Evolutionary conservation across 495 filamentous ascomycete genomes (phyloP), one percentile per base, ranked within the genome.

Genomic region (Daldinia childiae): DNA sequence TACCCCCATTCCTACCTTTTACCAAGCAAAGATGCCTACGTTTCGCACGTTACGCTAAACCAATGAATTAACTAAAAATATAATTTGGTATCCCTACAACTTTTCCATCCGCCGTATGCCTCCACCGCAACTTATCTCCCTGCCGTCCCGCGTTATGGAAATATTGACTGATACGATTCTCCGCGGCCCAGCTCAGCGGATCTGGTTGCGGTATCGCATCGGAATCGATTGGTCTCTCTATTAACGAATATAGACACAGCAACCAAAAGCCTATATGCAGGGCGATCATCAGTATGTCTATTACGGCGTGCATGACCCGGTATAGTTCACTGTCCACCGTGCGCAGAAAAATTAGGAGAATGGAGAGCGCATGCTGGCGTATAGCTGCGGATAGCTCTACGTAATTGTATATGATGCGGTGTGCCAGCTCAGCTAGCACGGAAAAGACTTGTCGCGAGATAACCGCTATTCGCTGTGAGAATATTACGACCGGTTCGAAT

Each of bases 111-210:
- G 15, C 6, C 11, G 5, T 62, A 19, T 71, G 21, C 17, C 27
- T 26, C 48, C 27, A 62, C 6, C 34, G 48, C 26, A 1, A 26
- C 29, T 21, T 64, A 9, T 9, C 1, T 9, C 43, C 43, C 9
- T 1, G 9, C 9, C 27, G 21, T 43, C 7, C n/a, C 27, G 48
- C 27, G 3, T 30, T 15, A 17, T 51, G 2, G 57, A 71, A 65
- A 36, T 61, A 50, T 1, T 38, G 36, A 9, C 12, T 32, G n/a
- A 64, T 60, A 12, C 0, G 3, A 8, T 43, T 19, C 12, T 29
- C 11, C 5, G 60, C 36, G 6, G 26, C 27, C 68, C 68, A 71
- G 9, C 4, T 61, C 43, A 71, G 39, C 38, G 62, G 68, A 21
- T 3, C 15, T 9, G 55, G 36, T 12, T 64, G 59, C n/a, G 17